Evolutionary conservation across 1,284 basidiomycete species (phyloP).

Genomic region (Schizophyllum amplum): DNA sequence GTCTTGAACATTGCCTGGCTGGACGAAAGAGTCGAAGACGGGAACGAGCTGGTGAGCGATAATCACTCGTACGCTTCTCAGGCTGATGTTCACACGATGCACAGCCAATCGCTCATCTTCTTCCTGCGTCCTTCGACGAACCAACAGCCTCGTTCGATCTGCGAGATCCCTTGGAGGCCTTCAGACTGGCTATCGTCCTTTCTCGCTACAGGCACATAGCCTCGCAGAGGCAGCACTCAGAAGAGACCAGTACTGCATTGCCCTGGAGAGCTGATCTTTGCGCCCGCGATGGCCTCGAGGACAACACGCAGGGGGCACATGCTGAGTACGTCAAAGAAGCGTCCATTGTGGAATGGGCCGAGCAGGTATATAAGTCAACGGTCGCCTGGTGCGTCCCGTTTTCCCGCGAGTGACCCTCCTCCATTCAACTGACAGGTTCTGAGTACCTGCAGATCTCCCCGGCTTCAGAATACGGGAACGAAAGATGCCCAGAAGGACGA

Average conservation of each 20-base stretch:
- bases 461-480: too few species aligned
- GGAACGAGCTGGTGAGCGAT: background rate
- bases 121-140: background rate
- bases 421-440: background rate
- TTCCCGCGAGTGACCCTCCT: background rate
- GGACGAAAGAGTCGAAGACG: background rate
- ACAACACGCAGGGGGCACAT: background rate
- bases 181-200: background rate
- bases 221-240: background rate
- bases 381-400: background rate
- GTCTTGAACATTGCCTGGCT: background rate
- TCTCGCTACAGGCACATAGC: background rate
- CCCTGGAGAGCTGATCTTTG: background rate
- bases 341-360: background rate
- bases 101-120: background rate
- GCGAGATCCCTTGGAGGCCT: background rate
- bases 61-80: background rate
- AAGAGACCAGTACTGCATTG: background rate
- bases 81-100: background rate
- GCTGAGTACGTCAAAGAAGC: background rate
- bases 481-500: too few species aligned
- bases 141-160: too few species aligned
- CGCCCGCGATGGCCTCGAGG: background rate
- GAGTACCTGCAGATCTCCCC: too few species aligned
- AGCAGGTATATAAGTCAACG: background rate